Conservation (phyloP, 208 protist species). For the Dictyostelium gargantuum region DNA sequence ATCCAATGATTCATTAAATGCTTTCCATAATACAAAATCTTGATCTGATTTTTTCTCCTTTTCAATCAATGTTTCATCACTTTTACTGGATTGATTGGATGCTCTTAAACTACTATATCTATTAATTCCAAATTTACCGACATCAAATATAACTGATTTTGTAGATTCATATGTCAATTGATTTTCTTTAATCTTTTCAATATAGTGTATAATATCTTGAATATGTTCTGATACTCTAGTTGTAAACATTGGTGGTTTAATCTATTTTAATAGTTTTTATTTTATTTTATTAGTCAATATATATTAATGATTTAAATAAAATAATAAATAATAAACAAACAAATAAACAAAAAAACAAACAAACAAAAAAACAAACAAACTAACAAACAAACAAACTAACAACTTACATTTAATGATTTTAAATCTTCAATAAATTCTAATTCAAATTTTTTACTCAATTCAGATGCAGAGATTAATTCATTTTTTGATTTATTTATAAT, state of each 20-base stretch:
- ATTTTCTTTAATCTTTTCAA: slow-evolving; percentile 78
- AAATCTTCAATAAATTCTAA: slow-evolving; percentile 81
- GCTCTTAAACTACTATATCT: background rate
- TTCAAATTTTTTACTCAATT: slow-evolving; percentile 72
- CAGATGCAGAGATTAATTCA: background rate
- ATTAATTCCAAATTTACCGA: background rate
- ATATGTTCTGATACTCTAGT: slow-evolving; percentile 82
- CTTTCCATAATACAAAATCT: slow-evolving; percentile 87
- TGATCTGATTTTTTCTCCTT: slow-evolving; percentile 33
- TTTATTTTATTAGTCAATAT: background rate
- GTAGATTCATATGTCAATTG: slow-evolving; percentile 73
- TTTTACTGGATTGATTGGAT: background rate
- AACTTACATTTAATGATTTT: slow-evolving; percentile 62
- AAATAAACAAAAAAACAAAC: background rate
- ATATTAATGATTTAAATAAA: background rate
- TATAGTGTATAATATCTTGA: slow-evolving; percentile 76
- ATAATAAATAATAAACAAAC: background rate
- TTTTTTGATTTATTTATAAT: slow-evolving; percentile 76
- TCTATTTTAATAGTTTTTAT: background rate
- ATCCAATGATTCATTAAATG: background rate
- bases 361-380: too few species aligned
- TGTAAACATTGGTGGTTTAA: slow-evolving; percentile 20
- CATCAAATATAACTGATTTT: slow-evolving; percentile 21
- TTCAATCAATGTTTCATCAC: slow-evolving; percentile 5
- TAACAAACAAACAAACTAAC: background rate